Evolutionary conservation across 2,329 filamentous ascomycete species (phyloP).

Genomic region (Plectosphaerella cucumerina): DNA sequence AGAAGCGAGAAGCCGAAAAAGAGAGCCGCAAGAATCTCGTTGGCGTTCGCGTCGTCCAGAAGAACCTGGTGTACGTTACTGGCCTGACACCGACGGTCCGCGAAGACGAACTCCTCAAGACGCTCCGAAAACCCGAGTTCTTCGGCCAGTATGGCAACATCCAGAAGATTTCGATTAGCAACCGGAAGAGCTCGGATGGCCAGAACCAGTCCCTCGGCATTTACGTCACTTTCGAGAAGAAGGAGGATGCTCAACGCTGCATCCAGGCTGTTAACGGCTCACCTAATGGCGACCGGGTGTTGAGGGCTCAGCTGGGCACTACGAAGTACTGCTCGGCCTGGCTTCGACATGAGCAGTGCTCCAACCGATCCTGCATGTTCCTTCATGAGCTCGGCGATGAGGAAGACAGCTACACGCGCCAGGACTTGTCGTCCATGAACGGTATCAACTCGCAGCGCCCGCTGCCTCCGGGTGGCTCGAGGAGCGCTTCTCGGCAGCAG

Average conservation of each 20-base stretch:
- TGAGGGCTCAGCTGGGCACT: slow-evolving; percentile 79
- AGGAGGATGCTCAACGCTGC: slow-evolving; percentile 84
- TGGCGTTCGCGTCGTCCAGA: slow-evolving; percentile 92
- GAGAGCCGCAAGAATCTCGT: slow-evolving; percentile 94
- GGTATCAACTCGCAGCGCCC: slow-evolving; percentile 77
- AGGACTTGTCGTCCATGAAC: slow-evolving; percentile 93
- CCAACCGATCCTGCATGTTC: slow-evolving; percentile 97
- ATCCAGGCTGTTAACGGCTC: slow-evolving; percentile 92
- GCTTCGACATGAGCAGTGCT: slow-evolving; percentile 88
- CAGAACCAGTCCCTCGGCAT: slow-evolving; percentile 89
- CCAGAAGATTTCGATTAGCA: slow-evolving; percentile 97
- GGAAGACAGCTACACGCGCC: slow-evolving; percentile 91
- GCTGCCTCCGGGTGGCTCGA: slow-evolving; percentile 46
- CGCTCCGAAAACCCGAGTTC: slow-evolving; percentile 83
- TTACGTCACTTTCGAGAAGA: slow-evolving; percentile 95
- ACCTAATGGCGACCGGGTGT: slow-evolving; percentile 78
- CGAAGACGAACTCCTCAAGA: slow-evolving; percentile 89
- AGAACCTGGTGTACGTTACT: slow-evolving; percentile 97
- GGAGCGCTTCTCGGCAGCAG: slow-evolving; percentile 50
- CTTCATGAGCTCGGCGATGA: slow-evolving; percentile 97
- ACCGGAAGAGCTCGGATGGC: slow-evolving; percentile 72
- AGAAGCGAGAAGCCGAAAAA: slow-evolving; percentile 94
- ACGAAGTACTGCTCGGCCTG: slow-evolving; percentile 99
- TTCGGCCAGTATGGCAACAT: slow-evolving; percentile 99
- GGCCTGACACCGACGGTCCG: slow-evolving; percentile 87